Base-by-base conservation (phyloP, 148 eudicot species). In the Rhododendron ovatum region DNA sequence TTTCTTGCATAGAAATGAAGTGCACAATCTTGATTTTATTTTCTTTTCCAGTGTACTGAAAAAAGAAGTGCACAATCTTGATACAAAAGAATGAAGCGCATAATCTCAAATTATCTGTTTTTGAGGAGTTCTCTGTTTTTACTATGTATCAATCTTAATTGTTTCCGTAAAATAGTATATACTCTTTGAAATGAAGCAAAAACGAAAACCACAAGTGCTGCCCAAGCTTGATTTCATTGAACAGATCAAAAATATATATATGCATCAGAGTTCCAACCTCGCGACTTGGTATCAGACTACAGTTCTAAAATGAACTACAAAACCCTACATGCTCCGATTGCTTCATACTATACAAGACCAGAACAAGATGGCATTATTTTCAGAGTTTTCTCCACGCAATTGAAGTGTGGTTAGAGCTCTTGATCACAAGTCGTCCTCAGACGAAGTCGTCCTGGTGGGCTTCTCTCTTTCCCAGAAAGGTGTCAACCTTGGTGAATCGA, bases 391-490 rank as follows among this genome's bases (percentile, higher is more conserved):
- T 2, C n/a, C 59, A 33, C 11, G 37, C 41, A 53, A 22, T 7
- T 73, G 12, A 8, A 50, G 48, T 5, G 55, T 6, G 80, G 37
- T 55, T 7, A 78, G 59, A 41, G 84, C 61, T 48, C 79, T 39
- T 55, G 24, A 55, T 84, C 81, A 87, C 83, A 83, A 67, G 48
- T 78, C 78, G 78, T 84, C 84, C 41, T 84, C 87, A 14, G 79
- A 69, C 30, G 91, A 87, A 15, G 61, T 85, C 71, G 51, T 82
- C 88, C 90, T 91, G 76, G 83, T 33, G 71, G 51, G 88, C 18
- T 92, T 90, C 14, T 92, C 91, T 63, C 87, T 87, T 65, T 87
- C 90, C 94, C 91, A 89, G 71, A 87, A 80, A 88, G 88, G 84
- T 30, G 88, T 74, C 18, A n/a, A 50, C 75, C 91, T 92, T 78